Evolutionary conservation across 345 rosid species (phyloP).

Genomic region (Rhizophora mangle): DNA sequence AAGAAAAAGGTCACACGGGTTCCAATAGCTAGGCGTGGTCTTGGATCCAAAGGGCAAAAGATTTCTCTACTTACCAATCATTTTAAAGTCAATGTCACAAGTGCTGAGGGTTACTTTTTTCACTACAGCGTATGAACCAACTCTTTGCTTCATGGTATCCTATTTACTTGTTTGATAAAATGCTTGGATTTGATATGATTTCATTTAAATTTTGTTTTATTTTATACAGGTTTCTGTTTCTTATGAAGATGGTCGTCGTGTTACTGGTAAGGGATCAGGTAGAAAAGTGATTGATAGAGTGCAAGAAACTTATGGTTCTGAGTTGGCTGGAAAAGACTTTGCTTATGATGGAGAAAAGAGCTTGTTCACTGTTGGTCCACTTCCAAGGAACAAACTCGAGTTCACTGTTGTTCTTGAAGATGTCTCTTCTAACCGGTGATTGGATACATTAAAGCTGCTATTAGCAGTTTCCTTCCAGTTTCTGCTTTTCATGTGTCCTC

Average conservation of each 20-base stretch:
- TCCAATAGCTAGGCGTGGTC: slow-evolving; percentile 19
- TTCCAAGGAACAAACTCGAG: slow-evolving; percentile 21
- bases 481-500: neutral
- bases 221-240: slow-evolving; percentile 23
- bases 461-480: neutral
- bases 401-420: slow-evolving; percentile 26
- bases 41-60: slow-evolving; percentile 20
- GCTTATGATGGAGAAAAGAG: slow-evolving; percentile 38
- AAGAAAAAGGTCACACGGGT: slow-evolving; percentile 5
- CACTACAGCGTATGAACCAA: slow-evolving; percentile 23
- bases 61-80: slow-evolving; percentile 22
- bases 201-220: neutral
- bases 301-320: slow-evolving; percentile 24
- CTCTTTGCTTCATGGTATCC: neutral
- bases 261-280: slow-evolving; percentile 23
- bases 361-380: slow-evolving; percentile 25
- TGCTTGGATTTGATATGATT: neutral
- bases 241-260: slow-evolving; percentile 26
- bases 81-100: slow-evolving; percentile 19
- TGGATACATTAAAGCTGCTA: neutral
- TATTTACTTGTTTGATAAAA: neutral
- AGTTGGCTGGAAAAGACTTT: slow-evolving; percentile 25
- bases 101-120: slow-evolving; percentile 17
- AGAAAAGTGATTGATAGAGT: slow-evolving; percentile 24
- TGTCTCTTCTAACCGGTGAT: slow-evolving; percentile 16